Evolutionary conservation across 129 eudicot species (phyloP), one percentile per base, ranked within the genome.

Genomic region (Escallonia rubra): DNA sequence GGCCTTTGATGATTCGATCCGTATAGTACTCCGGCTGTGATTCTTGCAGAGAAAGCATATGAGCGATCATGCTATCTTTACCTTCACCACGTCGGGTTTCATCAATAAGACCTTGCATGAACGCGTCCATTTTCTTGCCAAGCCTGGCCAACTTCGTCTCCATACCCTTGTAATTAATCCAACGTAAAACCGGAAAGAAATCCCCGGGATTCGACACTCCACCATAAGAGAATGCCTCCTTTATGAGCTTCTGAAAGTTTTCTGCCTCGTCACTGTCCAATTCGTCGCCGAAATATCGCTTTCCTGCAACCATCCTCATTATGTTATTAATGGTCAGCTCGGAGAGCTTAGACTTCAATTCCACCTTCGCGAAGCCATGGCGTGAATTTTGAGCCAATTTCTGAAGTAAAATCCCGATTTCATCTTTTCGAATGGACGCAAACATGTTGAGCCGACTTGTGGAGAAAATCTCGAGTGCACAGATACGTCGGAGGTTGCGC

Each of bases 401-500:
- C 34, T 23, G 34, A 23, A 23, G 34, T 23, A 23, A 23, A 11
- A 39, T 34, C 3, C 61, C 1, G 39, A 41, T 14, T 44, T 67
- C 72, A 11, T 34, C 72, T 10, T 6, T 44, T 41, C 72, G 3
- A n/a, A 67, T 11, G 7, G 60, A 1, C 3, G 61, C 10, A 12
- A 62, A 10, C 6, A 51, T 46, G 10, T 68, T 23, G 14, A 55
- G 40, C 5, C 54, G 16, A n/a, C 13, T 13, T 14, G 72, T 4
- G 23, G 72, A 54, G 52, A 68, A 47, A 53, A 57, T 47, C 39
- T 13, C 4, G 39, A 61, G 8, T 43, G 69, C 15, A 1, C 54
- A 13, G 65, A 62, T 13, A 8, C 68, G 62, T n/a, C 69, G 69
- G 5, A 71, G 76, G 61, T 61, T 62, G 12, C 63, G 43, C 69